A percentile compares a stretch with the other conserved stretches of the same genome.
Conservation (phyloP, 2,329 filamentous ascomycete genomes). For the Talaromyces atroroseus region DNA sequence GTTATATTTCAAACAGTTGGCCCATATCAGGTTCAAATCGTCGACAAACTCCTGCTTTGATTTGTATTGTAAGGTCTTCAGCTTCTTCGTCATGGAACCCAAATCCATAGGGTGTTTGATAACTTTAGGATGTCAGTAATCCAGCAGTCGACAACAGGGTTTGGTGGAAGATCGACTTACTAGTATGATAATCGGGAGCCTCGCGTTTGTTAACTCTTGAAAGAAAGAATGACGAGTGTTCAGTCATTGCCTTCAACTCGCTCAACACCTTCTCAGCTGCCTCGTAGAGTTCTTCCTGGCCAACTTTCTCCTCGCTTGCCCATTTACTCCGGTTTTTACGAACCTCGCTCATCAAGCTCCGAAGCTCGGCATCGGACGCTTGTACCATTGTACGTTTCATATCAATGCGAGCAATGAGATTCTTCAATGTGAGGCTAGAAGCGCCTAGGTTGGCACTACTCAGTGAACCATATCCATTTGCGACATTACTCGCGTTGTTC, state of each 20-base stretch:
- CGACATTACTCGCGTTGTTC: slow-evolving; percentile 47
- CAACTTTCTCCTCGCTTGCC: slow-evolving; percentile 95
- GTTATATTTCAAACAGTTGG: slow-evolving; percentile 95
- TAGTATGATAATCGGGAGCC: slow-evolving; percentile 87
- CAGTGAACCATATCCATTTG: slow-evolving; percentile 75
- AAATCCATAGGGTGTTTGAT: slow-evolving; percentile 98
- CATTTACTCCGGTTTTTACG: slow-evolving; percentile 97
- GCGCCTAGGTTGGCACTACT: slow-evolving; percentile 93
- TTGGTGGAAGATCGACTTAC: slow-evolving; percentile 50
- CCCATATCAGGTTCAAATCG: slow-evolving; percentile 92
- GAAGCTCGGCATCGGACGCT: slow-evolving; percentile 86
- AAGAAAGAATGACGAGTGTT: slow-evolving; percentile 94
- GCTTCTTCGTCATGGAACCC: slow-evolving; percentile 96
- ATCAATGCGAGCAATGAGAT: slow-evolving; percentile 93
- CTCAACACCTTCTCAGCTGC: slow-evolving; percentile 94
- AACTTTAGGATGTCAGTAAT: slow-evolving; percentile 46
- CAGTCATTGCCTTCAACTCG: slow-evolving; percentile 93
- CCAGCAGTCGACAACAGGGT: neutral
- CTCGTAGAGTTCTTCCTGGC: slow-evolving; percentile 96
- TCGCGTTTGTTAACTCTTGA: slow-evolving; percentile 95
- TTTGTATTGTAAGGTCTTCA: slow-evolving; percentile 72
- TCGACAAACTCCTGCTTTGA: slow-evolving; percentile 92
- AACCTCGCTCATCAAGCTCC: slow-evolving; percentile 92
- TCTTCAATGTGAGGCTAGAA: slow-evolving; percentile 91
- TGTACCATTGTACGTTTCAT: slow-evolving; percentile 83